These are phyloP conservation scores for Mollisiaceae sp. DNA, from an alignment of 2,329 filamentous ascomycete species.

Conservation along the genomic window DNA sequence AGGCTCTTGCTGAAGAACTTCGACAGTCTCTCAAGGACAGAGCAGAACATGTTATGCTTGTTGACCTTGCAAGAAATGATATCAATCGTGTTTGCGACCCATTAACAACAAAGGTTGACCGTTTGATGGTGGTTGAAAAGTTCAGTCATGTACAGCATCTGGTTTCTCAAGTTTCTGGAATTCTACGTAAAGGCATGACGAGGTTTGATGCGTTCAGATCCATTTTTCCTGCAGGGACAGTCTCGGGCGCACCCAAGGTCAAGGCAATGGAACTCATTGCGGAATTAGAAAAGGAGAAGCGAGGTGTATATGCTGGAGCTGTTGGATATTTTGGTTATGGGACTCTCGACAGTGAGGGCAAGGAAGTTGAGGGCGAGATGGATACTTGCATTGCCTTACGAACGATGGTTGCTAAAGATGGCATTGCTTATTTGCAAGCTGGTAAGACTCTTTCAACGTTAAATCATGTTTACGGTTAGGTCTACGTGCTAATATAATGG, in stretches of 20 bases:
- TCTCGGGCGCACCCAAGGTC: conserved; percentile 94
- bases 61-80: conserved; percentile 94
- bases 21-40: conserved; percentile 86
- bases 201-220: conserved; percentile 95
- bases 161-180: conserved; percentile 91
- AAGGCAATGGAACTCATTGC: conserved; percentile 96
- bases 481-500: conserved; percentile 1
- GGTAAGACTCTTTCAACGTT: conserved; percentile 47
- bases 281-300: conserved; percentile 91
- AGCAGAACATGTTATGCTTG: conserved; percentile 96
- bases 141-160: conserved; percentile 98
- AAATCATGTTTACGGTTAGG: not conserved
- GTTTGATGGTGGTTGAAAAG: conserved; percentile 90
- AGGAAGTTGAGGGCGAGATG: conserved; percentile 79
- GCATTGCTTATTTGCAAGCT: conserved; percentile 88
- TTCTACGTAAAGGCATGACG: conserved; percentile 82
- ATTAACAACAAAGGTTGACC: conserved; percentile 85
- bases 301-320: conserved; percentile 93
- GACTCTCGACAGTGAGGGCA: conserved; percentile 67
- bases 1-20: conserved; percentile 76
- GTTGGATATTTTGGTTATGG: conserved; percentile 96
- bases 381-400: conserved; percentile 77
- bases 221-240: conserved; percentile 96
- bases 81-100: conserved; percentile 96
- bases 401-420: conserved; percentile 94